Evolutionary conservation across 2,329 filamentous ascomycete genomes (phyloP).

Genomic region (Xylariaceae sp.): DNA sequence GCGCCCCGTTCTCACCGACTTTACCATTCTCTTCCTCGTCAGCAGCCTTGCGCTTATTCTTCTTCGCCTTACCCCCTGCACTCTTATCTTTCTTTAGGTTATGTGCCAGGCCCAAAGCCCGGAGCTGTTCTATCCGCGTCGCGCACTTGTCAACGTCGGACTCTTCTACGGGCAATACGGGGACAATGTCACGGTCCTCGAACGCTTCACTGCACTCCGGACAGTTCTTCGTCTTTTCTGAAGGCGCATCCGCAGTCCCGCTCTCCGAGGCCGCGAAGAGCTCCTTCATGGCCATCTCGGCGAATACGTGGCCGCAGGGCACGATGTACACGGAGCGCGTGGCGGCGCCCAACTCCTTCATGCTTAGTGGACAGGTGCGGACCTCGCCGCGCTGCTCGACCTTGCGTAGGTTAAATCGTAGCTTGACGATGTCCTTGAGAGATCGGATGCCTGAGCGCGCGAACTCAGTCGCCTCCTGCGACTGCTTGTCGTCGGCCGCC

Average conservation of each 20-base stretch:
- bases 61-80: slow-evolving; percentile 70
- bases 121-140: slow-evolving; percentile 62
- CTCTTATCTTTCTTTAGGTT: slow-evolving; percentile 76
- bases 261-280: slow-evolving; percentile 40
- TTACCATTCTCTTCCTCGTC: slow-evolving; percentile 36
- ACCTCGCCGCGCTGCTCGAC: slow-evolving; percentile 46
- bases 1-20: slow-evolving; percentile 34
- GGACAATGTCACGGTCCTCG: slow-evolving; percentile 68
- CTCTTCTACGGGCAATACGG: slow-evolving; percentile 68
- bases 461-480: slow-evolving; percentile 34
- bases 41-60: slow-evolving; percentile 57
- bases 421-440: slow-evolving; percentile 78
- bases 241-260: background rate
- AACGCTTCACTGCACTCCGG: slow-evolving; percentile 74
- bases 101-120: slow-evolving; percentile 70
- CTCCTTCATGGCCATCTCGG: slow-evolving; percentile 77
- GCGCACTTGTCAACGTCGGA: slow-evolving; percentile 65
- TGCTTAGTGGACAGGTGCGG: slow-evolving; percentile 82
- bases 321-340: slow-evolving; percentile 84
- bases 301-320: slow-evolving; percentile 92
- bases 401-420: slow-evolving; percentile 55
- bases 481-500: slow-evolving; percentile 4
- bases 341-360: slow-evolving; percentile 74
- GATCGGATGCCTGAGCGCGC: slow-evolving; percentile 62
- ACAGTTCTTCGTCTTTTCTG: slow-evolving; percentile 48